phyloP scores from a whole-genome alignment of 805 yeast species.

The Schizosaccharomyces octosporus region DNA sequence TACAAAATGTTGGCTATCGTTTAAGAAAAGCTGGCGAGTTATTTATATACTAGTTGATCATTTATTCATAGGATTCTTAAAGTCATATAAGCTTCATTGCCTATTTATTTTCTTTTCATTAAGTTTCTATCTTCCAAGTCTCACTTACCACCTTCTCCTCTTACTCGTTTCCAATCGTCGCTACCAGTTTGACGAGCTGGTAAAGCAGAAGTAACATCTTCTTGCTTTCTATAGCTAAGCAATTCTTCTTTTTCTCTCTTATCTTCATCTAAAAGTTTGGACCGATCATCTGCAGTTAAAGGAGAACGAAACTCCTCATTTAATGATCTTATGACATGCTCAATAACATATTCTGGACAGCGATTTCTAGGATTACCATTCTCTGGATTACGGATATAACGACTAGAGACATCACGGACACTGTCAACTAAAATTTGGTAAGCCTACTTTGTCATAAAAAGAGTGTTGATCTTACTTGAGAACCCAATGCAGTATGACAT shows the following conservation, averaged over 20 bases:
- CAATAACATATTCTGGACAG: constrained; percentile 20
- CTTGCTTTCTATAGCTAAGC: not conserved
- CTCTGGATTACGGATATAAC: not conserved
- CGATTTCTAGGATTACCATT: not conserved
- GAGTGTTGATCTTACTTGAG: constrained; percentile 14
- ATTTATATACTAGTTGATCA: not conserved
- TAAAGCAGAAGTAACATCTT: not conserved
- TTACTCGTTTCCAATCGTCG: constrained; percentile 42
- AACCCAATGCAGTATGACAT: constrained; percentile 75
- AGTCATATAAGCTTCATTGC: too few relatives aligned
- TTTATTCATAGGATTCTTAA: too few relatives aligned
- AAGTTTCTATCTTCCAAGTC: not conserved
- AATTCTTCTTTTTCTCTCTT: constrained; percentile 15
- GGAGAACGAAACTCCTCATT: constrained; percentile 16
- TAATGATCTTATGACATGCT: constrained; percentile 13
- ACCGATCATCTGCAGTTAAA: constrained; percentile 16
- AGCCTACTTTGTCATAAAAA: not conserved
- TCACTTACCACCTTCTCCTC: constrained; percentile 54
- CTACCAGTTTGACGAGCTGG: constrained; percentile 54
- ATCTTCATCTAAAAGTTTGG: constrained; percentile 17
- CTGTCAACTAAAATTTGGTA: not conserved
- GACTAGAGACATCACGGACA: not conserved
- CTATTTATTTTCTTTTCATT: too few relatives aligned
- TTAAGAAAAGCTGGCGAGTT: not conserved
- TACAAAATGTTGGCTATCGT: constrained; percentile 1